Evolutionary conservation across 169 alveolate species (phyloP).

Genomic region (Besnoitia besnoiti): DNA sequence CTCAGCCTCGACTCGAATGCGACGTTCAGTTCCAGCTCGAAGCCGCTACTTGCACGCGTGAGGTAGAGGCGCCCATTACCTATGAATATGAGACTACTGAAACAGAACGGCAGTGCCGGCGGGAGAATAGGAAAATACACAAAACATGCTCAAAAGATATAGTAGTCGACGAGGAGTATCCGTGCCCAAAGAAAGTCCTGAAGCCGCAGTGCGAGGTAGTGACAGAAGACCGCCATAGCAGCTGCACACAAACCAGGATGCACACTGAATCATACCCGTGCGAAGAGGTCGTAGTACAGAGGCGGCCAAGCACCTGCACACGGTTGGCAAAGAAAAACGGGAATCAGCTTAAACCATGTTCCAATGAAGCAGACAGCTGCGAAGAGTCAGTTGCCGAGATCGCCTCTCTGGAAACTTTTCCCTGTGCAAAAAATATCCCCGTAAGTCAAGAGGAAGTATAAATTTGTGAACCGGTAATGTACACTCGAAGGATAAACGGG

Average conservation of each 20-base stretch:
- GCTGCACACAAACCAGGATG: background rate
- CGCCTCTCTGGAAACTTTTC: background rate
- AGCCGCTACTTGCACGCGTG: constrained; percentile 15
- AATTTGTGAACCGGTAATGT: no score
- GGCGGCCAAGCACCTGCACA: background rate
- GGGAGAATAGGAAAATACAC: background rate
- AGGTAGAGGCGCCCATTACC: background rate
- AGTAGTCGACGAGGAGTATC: background rate
- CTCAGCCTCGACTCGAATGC: constrained; percentile 39
- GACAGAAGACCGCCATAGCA: background rate
- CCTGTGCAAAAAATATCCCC: constrained; percentile 7
- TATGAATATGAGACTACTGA: constrained; percentile 14
- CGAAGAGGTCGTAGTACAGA: background rate
- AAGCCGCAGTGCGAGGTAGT: constrained; percentile 12
- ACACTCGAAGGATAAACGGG: no score
- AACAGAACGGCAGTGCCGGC: background rate
- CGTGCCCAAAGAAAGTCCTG: constrained; percentile 3
- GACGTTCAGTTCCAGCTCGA: constrained; percentile 8
- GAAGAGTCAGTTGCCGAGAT: background rate
- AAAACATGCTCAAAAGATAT: constrained; percentile 1
- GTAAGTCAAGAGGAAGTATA: background rate
- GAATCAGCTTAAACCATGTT: background rate
- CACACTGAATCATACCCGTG: constrained; percentile 37
- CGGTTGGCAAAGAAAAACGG: background rate
- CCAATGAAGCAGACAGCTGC: background rate